These are phyloP conservation scores for Euphrasia confusa DNA, from an alignment of 257 asterid genomes.

Conservation along the genomic window DNA sequence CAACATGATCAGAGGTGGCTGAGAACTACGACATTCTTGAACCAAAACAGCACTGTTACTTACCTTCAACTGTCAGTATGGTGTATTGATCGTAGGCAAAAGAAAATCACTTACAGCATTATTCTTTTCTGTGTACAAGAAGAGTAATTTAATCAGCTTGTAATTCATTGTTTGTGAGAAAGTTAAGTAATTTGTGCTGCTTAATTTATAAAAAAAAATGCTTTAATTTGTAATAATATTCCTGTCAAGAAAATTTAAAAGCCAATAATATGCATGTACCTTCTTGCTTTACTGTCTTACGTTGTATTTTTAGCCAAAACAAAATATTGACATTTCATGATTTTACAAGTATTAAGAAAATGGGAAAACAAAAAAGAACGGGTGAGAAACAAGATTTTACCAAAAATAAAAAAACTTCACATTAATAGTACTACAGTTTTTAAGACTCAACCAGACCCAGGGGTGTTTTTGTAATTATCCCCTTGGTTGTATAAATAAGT, in stretches of 20 bases:
- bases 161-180: slow-evolving; percentile 5
- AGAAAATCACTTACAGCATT: background rate
- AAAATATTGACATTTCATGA: background rate
- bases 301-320: background rate
- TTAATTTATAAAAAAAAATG: background rate
- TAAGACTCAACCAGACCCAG: too few relatives aligned
- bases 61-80: background rate
- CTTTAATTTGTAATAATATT: background rate
- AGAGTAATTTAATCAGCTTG: slow-evolving; percentile 3
- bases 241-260: too few relatives aligned
- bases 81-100: background rate
- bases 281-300: background rate
- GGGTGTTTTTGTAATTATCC: too few relatives aligned
- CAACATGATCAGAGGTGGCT: slow-evolving; percentile 27
- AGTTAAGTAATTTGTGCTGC: background rate
- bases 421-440: too few relatives aligned
- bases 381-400: too few relatives aligned
- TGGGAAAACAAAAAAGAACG: too few relatives aligned
- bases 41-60: background rate
- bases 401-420: too few relatives aligned
- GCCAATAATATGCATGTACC: background rate
- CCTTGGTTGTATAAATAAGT: too few relatives aligned
- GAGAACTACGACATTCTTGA: background rate
- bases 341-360: background rate
- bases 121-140: slow-evolving; percentile 1